phyloP scores from a whole-genome alignment of 371 early-diverging fungal genomes.

The Mucor irregularis region DNA sequence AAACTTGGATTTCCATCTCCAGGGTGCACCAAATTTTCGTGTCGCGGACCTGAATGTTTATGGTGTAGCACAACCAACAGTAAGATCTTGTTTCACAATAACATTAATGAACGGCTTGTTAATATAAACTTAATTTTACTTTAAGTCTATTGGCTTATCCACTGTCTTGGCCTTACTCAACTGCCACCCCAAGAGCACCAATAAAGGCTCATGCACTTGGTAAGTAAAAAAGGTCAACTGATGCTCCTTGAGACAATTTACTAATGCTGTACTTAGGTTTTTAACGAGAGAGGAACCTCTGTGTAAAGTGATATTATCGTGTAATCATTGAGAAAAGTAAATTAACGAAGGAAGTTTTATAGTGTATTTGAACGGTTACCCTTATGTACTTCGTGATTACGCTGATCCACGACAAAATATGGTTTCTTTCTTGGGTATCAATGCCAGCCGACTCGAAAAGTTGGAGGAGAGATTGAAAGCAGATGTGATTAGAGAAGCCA shows the following conservation, averaged over 20 bases:
- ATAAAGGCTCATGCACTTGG: conserved; percentile 36
- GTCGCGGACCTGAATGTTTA: conserved; percentile 59
- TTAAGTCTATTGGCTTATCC: conserved; percentile 56
- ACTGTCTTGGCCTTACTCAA: conserved; percentile 63
- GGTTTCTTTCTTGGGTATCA: conserved; percentile 64
- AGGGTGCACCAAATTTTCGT: conserved; percentile 75
- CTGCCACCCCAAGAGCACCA: conserved; percentile 39
- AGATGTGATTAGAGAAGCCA: conserved; percentile 63
- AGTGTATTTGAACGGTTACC: conserved; percentile 59
- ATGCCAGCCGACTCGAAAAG: conserved; percentile 60
- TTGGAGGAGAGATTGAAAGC: conserved; percentile 68
- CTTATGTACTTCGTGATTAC: conserved; percentile 67
- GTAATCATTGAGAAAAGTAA: not conserved
- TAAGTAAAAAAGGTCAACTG: conserved; percentile 16
- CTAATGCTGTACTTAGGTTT: conserved; percentile 47
- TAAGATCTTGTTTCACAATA: conserved; percentile 15
- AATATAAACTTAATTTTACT: not conserved
- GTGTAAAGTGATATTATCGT: conserved; percentile 10
- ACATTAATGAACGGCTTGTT: not conserved
- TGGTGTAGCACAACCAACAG: conserved; percentile 72
- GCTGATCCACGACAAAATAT: conserved; percentile 63
- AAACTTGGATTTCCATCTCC: conserved; percentile 61
- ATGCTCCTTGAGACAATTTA: too few species aligned
- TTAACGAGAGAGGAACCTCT: conserved; percentile 73
- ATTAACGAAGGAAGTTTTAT: conserved; percentile 1